Evolutionary conservation across 495 filamentous ascomycete genomes (phyloP).

Genomic region (Neurospora terricola): DNA sequence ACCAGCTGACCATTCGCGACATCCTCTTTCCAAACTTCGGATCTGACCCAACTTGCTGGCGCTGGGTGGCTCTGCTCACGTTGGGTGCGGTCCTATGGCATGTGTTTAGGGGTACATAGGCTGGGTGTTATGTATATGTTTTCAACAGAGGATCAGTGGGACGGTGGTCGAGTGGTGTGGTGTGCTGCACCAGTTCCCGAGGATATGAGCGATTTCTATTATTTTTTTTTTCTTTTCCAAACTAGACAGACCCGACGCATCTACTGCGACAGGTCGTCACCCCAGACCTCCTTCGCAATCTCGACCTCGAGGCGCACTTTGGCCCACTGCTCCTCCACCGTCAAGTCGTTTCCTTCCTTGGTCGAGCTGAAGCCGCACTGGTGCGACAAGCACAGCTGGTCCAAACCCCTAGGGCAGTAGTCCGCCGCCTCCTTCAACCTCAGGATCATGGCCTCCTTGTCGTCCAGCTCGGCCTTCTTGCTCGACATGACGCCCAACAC

Average conservation of each 20-base stretch:
- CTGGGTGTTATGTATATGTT: not conserved
- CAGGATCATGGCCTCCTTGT: conserved; percentile 49
- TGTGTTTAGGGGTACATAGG: not conserved
- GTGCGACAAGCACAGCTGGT: conserved; percentile 53
- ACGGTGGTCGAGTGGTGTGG: not conserved
- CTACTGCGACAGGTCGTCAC: conserved; percentile 30
- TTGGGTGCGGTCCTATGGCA: not conserved
- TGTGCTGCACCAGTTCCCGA: not conserved
- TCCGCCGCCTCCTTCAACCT: conserved; percentile 49
- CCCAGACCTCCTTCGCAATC: conserved; percentile 41
- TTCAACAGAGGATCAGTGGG: not conserved
- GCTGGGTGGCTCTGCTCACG: not conserved
- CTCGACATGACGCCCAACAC: conserved; percentile 57
- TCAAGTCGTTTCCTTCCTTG: conserved; percentile 51
- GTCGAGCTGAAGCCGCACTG: conserved; percentile 63
- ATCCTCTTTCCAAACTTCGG: not conserved
- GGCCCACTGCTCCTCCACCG: conserved; percentile 49
- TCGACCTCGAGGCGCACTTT: conserved; percentile 35
- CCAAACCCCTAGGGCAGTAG: conserved; percentile 48
- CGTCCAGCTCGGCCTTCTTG: conserved; percentile 52
- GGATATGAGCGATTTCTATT: not conserved
- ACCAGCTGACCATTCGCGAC: too few relatives aligned
- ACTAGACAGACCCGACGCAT: not conserved
- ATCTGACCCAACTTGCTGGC: not conserved
- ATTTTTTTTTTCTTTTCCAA: not conserved